Base-by-base conservation (phyloP, 495 filamentous ascomycete genomes). In the Penicillium bialowiezense region DNA sequence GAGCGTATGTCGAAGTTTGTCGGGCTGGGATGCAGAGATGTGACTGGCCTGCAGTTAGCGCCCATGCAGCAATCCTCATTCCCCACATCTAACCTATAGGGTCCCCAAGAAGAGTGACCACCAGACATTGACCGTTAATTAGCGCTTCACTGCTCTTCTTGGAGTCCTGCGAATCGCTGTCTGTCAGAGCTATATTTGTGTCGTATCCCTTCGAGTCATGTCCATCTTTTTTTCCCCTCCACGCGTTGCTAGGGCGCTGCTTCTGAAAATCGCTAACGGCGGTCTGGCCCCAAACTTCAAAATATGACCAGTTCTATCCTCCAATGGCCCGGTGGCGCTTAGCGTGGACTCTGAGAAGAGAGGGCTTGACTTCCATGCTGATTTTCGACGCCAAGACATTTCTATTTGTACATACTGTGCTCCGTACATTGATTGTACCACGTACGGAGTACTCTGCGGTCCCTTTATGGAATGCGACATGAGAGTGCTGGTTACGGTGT, bases 41-140 rank as follows among this genome's bases (percentile, higher is more conserved):
- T 44, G 41, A 44, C 41, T 44, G 41, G 41, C 41, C 24, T 44
- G 41, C 41, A 44, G 23, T 44, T 44, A 33, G 41, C 41, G 41
- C 41, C 20, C 24, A 44, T 29, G 28, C 41, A 32, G 41, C 41
- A 21, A 29, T 23, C 23, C 31, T 32, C 23, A 44, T 44, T 12
- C 17, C 32, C 43, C 43, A 35, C 31, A 26, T 26, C n/a, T 37
- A 4, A 32, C 29, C 29, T 32, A 32, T 32, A 26, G 33, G 31
- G 12, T 10, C 23, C 39, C 20, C 19, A 41, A 41, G 39, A 19
- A 41, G 21, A 6, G 32, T 37, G 32, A 36, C 32, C 18, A 46
- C 43, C 31, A 36, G 5, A 46, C 31, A 46, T 46, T 29, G 26
- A 23, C 32, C 31, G 14, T 46, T 33, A 45, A 45, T 45, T 46